A percentile compares a stretch with the other conserved stretches of the same genome.
These are phyloP conservation scores for Aureobasidium sp. DNA, from an alignment of 2,329 filamentous ascomycete genomes.

Conservation along the genomic window DNA sequence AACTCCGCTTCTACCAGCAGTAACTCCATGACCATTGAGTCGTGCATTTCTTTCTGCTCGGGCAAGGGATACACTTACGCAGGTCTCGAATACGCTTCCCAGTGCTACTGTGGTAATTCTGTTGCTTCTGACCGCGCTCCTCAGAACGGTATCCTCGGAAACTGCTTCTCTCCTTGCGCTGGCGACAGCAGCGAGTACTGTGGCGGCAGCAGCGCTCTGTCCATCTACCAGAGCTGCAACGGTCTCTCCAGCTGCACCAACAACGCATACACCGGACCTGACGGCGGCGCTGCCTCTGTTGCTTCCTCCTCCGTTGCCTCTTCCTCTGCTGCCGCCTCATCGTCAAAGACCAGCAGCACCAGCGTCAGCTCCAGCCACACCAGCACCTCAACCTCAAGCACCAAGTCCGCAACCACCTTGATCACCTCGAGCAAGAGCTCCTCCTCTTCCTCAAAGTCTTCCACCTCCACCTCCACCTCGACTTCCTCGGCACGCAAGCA, in stretches of 20 bases:
- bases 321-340: slow-evolving; percentile 1
- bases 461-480: background rate
- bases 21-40: slow-evolving; percentile 25
- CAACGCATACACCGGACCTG: slow-evolving; percentile 16
- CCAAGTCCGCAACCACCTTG: background rate
- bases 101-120: slow-evolving; percentile 29
- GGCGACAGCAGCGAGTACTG: slow-evolving; percentile 39
- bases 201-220: slow-evolving; percentile 32
- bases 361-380: background rate
- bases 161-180: slow-evolving; percentile 49
- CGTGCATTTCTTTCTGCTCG: slow-evolving; percentile 25
- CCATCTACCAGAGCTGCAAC: slow-evolving; percentile 27
- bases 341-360: background rate
- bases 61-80: slow-evolving; percentile 25
- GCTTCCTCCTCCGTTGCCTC: background rate
- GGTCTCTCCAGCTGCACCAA: slow-evolving; percentile 16
- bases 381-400: background rate
- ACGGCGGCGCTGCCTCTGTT: slow-evolving; percentile 7
- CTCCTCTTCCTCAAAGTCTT: background rate
- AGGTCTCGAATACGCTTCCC: slow-evolving; percentile 27
- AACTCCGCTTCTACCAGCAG: slow-evolving; percentile 16
- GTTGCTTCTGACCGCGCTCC: slow-evolving; percentile 30
- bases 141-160: slow-evolving; percentile 45
- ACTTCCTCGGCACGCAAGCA: background rate
- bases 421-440: slow-evolving; percentile 1